phyloP scores from a whole-genome alignment of 495 filamentous ascomycete genomes.

The Lasiosphaeriaceae sp. region DNA sequence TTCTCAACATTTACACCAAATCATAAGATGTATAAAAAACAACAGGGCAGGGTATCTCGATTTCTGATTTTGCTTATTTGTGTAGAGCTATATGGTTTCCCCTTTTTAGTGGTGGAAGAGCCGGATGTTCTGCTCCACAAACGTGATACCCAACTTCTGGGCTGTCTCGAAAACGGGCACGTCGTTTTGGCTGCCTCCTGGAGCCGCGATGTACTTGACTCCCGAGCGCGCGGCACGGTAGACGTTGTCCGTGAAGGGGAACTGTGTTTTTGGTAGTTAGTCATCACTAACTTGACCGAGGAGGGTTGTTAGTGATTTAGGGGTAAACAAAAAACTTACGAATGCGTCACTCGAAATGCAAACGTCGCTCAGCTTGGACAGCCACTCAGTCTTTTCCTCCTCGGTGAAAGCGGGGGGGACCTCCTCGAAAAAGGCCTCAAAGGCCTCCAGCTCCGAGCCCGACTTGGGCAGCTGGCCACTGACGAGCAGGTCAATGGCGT shows the following conservation, averaged over 20 bases:
- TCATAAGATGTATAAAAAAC: no score
- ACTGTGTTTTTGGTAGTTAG: conserved; percentile 42
- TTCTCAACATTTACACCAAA: no score
- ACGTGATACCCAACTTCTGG: conserved; percentile 84
- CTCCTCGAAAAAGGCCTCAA: conserved; percentile 86
- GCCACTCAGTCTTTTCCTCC: conserved; percentile 81
- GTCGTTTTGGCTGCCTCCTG: conserved; percentile 92
- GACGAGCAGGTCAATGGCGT: conserved; percentile 93
- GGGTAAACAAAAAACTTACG: conserved; percentile 50
- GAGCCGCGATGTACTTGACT: conserved; percentile 92
- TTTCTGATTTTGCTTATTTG: no score
- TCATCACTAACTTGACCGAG: conserved; percentile 8
- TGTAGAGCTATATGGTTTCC: not conserved
- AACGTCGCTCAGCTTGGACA: conserved; percentile 73
- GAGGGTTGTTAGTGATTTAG: not conserved
- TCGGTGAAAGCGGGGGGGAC: conserved; percentile 79
- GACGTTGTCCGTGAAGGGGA: conserved; percentile 97
- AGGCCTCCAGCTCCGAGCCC: conserved; percentile 77
- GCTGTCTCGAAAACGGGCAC: conserved; percentile 83
- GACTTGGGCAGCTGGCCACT: conserved; percentile 78
- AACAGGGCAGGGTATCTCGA: no score
- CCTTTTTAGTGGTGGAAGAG: conserved; percentile 78
- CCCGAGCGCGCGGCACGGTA: conserved; percentile 85
- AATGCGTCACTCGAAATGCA: conserved; percentile 92
- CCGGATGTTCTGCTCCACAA: conserved; percentile 83